Evolutionary conservation across 106 monocot genomes (phyloP).

Genomic region (Gastrodia elata): DNA sequence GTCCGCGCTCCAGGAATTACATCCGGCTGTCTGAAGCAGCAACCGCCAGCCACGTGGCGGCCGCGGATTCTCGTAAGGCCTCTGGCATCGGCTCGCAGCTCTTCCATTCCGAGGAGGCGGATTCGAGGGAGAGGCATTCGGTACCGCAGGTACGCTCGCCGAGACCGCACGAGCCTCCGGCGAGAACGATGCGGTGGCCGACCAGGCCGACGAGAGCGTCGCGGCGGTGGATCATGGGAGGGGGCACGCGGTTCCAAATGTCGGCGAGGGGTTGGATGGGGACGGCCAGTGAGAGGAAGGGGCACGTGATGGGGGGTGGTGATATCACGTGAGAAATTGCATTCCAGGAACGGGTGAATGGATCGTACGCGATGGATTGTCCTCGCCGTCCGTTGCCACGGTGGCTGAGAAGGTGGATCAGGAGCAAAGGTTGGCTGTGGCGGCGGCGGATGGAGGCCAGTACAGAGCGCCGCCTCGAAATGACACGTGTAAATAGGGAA

Average conservation of each 20-base stretch:
- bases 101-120: constrained; percentile 9
- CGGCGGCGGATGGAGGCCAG: constrained; percentile 20
- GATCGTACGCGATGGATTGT: constrained; percentile 33
- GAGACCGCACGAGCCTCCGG: constrained; percentile 32
- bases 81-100: constrained; percentile 37
- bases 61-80: constrained; percentile 24
- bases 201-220: constrained; percentile 46
- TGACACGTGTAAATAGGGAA: constrained; percentile 30
- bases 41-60: constrained; percentile 42
- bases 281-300: constrained; percentile 14
- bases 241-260: constrained; percentile 10
- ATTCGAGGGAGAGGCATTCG: constrained; percentile 4
- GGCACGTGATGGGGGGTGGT: neutral
- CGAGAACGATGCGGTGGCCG: constrained; percentile 25
- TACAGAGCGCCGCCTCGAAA: constrained; percentile 29
- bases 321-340: constrained; percentile 1
- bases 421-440: constrained; percentile 25
- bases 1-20: constrained; percentile 29
- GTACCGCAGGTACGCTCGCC: constrained; percentile 17
- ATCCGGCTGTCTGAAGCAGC: constrained; percentile 24
- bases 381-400: constrained; percentile 3
- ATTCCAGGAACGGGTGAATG: constrained; percentile 23
- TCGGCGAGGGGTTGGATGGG: constrained; percentile 17
- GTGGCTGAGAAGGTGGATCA: constrained; percentile 24
- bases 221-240: constrained; percentile 22